Conservation (phyloP, 768 basidiomycete genomes). For the Leucosporidium yakuticum region DNA sequence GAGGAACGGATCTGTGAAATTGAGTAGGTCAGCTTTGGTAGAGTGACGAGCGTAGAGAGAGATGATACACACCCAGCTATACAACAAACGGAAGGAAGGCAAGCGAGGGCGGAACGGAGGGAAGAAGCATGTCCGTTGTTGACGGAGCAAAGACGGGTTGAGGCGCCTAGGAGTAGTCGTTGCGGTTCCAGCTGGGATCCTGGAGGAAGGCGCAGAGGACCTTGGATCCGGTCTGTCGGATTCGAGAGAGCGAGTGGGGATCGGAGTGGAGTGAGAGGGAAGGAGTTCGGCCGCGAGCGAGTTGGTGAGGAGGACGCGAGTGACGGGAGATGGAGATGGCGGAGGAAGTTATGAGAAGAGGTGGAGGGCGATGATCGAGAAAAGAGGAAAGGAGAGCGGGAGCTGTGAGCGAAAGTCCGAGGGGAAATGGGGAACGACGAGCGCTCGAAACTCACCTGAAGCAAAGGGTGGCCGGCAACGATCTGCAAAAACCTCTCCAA, state of each 20-base stretch:
- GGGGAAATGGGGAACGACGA: neutral
- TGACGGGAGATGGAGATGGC: constrained; percentile 31
- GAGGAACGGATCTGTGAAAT: too few species aligned
- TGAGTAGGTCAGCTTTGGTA: too few species aligned
- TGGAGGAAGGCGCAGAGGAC: constrained; percentile 36
- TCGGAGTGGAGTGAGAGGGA: neutral
- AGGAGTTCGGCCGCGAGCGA: neutral
- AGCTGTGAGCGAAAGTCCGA: neutral
- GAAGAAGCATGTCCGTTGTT: too few species aligned
- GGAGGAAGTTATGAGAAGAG: constrained; percentile 86
- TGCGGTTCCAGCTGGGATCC: constrained; percentile 36
- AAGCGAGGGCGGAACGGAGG: too few species aligned
- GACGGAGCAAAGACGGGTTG: too few species aligned
- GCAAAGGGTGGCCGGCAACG: constrained; percentile 91
- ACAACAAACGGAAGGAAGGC: too few species aligned
- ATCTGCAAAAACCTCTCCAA: constrained; percentile 90
- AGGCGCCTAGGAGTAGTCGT: constrained; percentile 21
- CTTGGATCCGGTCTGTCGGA: constrained; percentile 32
- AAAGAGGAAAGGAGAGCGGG: too few species aligned
- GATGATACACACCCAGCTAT: too few species aligned
- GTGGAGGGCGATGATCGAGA: constrained; percentile 90
- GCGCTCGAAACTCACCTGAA: constrained; percentile 62
- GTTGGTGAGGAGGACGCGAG: too few species aligned
- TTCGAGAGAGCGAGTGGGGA: neutral
- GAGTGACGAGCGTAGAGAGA: too few species aligned